Evolutionary conservation across 805 yeast genomes (phyloP).

Genomic region (Starmerella sp.): DNA sequence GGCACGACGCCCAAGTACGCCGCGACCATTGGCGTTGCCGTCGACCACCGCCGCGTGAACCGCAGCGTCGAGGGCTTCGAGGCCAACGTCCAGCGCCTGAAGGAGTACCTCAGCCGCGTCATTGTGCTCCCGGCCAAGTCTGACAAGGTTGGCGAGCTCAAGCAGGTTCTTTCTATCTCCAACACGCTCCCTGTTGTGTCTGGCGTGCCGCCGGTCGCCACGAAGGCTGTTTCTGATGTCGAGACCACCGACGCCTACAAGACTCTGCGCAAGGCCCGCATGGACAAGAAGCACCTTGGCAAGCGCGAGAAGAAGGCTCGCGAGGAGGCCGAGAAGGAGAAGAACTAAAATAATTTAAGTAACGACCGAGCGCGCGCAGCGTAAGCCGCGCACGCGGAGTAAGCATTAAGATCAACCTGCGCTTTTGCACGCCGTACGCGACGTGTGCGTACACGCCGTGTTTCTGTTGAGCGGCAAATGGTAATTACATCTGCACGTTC

Average conservation of each 20-base stretch:
- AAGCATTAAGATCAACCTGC: conserved; percentile 2
- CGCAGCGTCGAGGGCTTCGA: conserved; percentile 92
- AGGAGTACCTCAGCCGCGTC: conserved; percentile 91
- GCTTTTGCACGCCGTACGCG: too few species aligned
- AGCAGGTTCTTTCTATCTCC: conserved; percentile 50
- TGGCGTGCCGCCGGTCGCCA: conserved; percentile 55
- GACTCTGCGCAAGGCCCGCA: conserved; percentile 91
- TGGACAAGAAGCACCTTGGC: conserved; percentile 89
- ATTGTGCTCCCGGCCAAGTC: conserved; percentile 86
- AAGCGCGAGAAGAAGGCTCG: conserved; percentile 94
- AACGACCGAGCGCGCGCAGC: conserved; percentile 6
- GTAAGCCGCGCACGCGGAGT: neutral
- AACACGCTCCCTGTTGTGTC: conserved; percentile 88
- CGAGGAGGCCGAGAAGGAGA: conserved; percentile 96
- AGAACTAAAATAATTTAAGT: conserved; percentile 10
- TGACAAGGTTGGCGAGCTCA: conserved; percentile 53
- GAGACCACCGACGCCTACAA: conserved; percentile 74
- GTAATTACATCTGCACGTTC: too few species aligned
- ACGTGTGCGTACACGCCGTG: too few species aligned
- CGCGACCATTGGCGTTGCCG: conserved; percentile 96
- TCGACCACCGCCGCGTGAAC: conserved; percentile 99
- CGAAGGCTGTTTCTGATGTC: conserved; percentile 76
- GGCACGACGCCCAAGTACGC: conserved; percentile 84
- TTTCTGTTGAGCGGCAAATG: too few species aligned
- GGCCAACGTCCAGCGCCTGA: conserved; percentile 88